Evolutionary conservation across 345 rosid species (phyloP).

Genomic region (Cardamine chenopodiifolia): DNA sequence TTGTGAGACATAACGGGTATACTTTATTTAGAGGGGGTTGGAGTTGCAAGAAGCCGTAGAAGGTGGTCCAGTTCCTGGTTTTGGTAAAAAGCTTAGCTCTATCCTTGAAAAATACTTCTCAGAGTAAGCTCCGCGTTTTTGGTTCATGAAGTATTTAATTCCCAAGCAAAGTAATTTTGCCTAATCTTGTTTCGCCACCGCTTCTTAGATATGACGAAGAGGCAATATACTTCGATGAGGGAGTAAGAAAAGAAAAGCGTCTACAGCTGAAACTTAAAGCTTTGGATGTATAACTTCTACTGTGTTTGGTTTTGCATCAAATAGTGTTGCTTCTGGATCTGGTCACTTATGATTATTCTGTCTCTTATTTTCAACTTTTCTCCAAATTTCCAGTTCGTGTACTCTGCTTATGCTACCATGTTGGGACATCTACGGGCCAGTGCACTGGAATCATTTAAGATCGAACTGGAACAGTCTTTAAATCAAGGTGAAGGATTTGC

Average conservation of each 20-base stretch:
- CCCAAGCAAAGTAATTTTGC: neutral
- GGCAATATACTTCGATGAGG: conserved; percentile 73
- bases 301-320: conserved; percentile 7
- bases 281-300: conserved; percentile 57
- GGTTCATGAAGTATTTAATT: neutral
- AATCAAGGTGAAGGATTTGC: conserved; percentile 67
- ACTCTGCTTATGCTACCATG: conserved; percentile 55
- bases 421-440: conserved; percentile 62
- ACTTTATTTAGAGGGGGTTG: conserved; percentile 61
- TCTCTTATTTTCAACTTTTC: conserved; percentile 17
- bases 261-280: conserved; percentile 60
- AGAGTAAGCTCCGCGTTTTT: conserved; percentile 52
- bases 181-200: conserved; percentile 27
- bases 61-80: conserved; percentile 58
- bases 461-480: conserved; percentile 52
- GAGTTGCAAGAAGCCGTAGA: conserved; percentile 64
- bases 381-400: conserved; percentile 51
- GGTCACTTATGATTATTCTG: conserved; percentile 15
- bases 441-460: conserved; percentile 58
- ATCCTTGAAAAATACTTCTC: conserved; percentile 59
- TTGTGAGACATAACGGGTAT: conserved; percentile 13
- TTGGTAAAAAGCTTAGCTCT: conserved; percentile 72
- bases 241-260: conserved; percentile 65
- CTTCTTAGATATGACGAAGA: conserved; percentile 63
- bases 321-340: neutral